Percentiles rank a stretch among this genome's conserved stretches.
Evolutionary conservation across 1,284 basidiomycete genomes (phyloP).

Genomic region (Ceraceosorus guamensis): DNA sequence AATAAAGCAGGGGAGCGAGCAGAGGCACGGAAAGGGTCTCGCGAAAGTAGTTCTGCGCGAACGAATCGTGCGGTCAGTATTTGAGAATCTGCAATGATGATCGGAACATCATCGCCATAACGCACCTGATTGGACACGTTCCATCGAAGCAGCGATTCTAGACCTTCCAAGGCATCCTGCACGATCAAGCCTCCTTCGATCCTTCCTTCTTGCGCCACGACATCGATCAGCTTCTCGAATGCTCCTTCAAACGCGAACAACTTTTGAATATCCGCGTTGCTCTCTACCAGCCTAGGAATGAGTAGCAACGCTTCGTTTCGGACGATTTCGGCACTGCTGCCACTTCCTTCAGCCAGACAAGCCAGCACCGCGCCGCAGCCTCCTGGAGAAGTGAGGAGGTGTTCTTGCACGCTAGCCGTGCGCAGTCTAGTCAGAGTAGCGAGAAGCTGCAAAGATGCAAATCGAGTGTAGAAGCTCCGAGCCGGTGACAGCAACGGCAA

Average conservation of each 20-base stretch:
- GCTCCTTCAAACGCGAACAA: constrained; percentile 93
- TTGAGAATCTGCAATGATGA: neutral
- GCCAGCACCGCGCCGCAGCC: constrained; percentile 65
- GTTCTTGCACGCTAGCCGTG: constrained; percentile 70
- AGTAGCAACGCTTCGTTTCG: constrained; percentile 58
- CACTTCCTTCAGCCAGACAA: constrained; percentile 51
- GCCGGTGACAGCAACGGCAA: constrained; percentile 57
- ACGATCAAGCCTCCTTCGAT: constrained; percentile 78
- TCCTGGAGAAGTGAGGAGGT: constrained; percentile 74
- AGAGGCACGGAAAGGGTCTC: constrained; percentile 77
- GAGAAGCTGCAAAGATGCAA: constrained; percentile 76
- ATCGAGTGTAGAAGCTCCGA: constrained; percentile 71
- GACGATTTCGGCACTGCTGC: constrained; percentile 42
- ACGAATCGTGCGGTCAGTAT: neutral
- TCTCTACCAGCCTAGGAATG: constrained; percentile 70
- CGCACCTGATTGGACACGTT: constrained; percentile 87
- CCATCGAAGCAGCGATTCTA: constrained; percentile 77
- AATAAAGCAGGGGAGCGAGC: constrained; percentile 75
- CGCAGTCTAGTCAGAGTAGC: constrained; percentile 64
- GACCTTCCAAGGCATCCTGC: constrained; percentile 74
- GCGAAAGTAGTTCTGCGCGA: constrained; percentile 80
- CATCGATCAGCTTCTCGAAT: constrained; percentile 89
- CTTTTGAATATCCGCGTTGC: constrained; percentile 92
- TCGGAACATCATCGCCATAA: neutral
- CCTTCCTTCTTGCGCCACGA: constrained; percentile 78